Evolutionary conservation across 202 grass and related monocot genomes (phyloP).

Genomic region (Saccharum hybrid): DNA sequence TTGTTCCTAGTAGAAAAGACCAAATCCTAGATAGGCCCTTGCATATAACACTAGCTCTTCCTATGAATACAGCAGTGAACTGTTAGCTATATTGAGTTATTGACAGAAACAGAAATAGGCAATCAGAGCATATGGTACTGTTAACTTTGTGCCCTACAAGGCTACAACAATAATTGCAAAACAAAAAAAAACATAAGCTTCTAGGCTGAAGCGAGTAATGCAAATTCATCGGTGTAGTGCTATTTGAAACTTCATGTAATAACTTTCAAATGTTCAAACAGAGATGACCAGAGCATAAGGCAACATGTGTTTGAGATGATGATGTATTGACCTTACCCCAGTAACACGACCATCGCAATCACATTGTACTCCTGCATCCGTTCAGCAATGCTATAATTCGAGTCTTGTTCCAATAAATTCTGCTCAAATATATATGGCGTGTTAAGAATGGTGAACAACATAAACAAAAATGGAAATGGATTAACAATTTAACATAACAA

Average conservation of each 20-base stretch:
- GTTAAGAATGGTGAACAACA: not conserved
- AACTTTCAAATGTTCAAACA: not conserved
- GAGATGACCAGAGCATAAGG: not conserved
- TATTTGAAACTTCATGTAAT: not conserved
- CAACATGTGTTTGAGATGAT: not conserved
- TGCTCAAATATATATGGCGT: conserved; percentile 25
- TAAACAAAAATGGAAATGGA: not conserved
- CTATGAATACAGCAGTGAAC: not conserved
- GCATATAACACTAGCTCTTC: not conserved
- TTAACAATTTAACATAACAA: not conserved
- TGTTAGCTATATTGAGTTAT: not conserved
- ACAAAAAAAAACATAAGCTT: not conserved
- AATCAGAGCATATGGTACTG: not conserved
- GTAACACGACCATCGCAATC: conserved; percentile 74
- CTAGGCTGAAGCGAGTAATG: not conserved
- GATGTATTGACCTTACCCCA: conserved; percentile 59
- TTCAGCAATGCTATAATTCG: conserved; percentile 54
- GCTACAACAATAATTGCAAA: not conserved
- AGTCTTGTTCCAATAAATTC: conserved; percentile 75
- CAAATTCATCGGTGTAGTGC: conserved; percentile 8
- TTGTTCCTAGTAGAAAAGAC: not conserved
- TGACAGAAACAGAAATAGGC: conserved; percentile 1
- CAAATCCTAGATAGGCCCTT: not conserved
- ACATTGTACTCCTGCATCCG: conserved; percentile 84
- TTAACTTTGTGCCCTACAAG: not conserved